Base-by-base conservation (phyloP, 2,329 filamentous ascomycete genomes). In the Penicillium sp. region DNA sequence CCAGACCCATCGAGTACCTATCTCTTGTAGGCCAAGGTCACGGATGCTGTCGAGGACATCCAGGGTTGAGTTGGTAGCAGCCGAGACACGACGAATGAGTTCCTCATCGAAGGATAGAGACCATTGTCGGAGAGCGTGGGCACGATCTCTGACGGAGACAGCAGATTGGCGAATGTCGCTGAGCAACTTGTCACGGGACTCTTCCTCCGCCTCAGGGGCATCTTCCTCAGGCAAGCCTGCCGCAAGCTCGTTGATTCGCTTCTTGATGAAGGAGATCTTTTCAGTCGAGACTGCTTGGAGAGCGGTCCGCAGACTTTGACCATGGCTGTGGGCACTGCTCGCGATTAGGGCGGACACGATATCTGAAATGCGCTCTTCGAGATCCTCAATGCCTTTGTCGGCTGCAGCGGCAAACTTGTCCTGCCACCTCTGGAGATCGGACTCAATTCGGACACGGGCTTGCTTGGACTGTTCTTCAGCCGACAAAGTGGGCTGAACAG, bases 1-100 rank as follows among this genome's bases (percentile, higher is more conserved):
- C 89, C 92, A 96, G 13, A 94, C 93, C 93, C 95, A 99, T 61
- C 80, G 84, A 87, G 96, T 94, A 59, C 93, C 93, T 57, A 97
- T 92, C 75, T 96, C 92, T 74, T 96, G 92, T 37, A 97, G 83
- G 6, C 93, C 92, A 38, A 97, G 83, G 69, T 93, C 90, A 45
- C 91, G 87, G 62, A 95, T 93, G 71, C 87, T 86, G 65, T 94
- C 90, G 35, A 97, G 85, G 16, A 96, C 92, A 71, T 89, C 85
- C 57, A 97, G 87, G 49, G 94, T 94, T 43, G 89, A 89, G 68
- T 91, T 84, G n/a, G 92, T 87, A 8, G 91, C 90, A 51, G 86
- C 84, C 58, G 86, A 84, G 59, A 96, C 87, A 11, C 90, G 85
- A 7, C 82, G 80, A 63, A 89, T 82, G 4, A 93, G 86, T 68